Conservation (phyloP, 108 stramenopile species). For the Cafeteria roenbergensis region DNA sequence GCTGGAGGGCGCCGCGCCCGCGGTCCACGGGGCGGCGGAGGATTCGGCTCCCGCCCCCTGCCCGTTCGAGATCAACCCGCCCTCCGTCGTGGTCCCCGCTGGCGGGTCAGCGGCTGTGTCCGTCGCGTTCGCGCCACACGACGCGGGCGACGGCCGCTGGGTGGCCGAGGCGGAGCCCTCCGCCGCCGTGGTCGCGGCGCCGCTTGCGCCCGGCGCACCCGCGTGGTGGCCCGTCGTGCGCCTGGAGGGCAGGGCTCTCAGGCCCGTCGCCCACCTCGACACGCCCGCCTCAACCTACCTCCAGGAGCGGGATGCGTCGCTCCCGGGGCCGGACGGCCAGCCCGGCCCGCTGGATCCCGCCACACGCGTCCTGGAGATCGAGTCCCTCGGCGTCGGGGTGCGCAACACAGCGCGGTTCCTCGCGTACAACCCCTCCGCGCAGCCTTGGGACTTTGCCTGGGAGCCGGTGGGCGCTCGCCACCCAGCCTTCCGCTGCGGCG, state of each 20-base stretch:
- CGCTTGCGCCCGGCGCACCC: no score
- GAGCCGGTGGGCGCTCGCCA: constrained; percentile 29
- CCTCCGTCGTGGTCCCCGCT: constrained; percentile 20
- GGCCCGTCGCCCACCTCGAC: constrained; percentile 48
- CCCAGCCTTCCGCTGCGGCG: constrained; percentile 40
- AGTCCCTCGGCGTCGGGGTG: constrained; percentile 32
- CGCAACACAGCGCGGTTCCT: constrained; percentile 43
- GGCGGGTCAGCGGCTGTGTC: constrained; percentile 25
- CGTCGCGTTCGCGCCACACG: not conserved
- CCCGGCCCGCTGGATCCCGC: not conserved
- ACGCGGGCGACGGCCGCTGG: not conserved
- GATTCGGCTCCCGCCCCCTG: no score
- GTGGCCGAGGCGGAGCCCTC: no score
- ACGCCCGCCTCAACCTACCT: constrained; percentile 39
- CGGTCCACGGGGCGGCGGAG: no score
- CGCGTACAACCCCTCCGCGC: constrained; percentile 42
- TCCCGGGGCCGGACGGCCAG: not conserved
- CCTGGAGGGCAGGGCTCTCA: constrained; percentile 25
- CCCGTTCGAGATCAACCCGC: constrained; percentile 43
- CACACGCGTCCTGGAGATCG: constrained; percentile 38
- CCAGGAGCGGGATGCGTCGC: constrained; percentile 11
- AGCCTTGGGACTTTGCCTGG: constrained; percentile 44
- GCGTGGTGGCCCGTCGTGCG: constrained; percentile 5
- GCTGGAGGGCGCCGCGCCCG: no score
- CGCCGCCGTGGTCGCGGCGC: no score